Evolutionary conservation across 2,329 filamentous ascomycete species (phyloP).

Genomic region (Cyclaneusma minus): DNA sequence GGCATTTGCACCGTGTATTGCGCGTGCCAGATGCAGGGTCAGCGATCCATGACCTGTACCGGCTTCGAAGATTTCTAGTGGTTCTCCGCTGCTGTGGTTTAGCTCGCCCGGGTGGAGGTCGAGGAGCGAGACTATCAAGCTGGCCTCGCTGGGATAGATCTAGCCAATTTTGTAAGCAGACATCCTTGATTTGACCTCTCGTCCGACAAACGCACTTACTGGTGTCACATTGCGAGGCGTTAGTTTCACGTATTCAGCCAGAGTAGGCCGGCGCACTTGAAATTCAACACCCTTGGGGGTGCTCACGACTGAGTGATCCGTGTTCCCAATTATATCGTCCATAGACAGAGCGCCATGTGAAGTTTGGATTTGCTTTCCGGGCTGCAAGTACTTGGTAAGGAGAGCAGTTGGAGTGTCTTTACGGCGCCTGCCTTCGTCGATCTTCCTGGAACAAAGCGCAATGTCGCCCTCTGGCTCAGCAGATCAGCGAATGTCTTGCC

Average conservation of each 20-base stretch:
- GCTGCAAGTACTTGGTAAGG: constrained; percentile 25
- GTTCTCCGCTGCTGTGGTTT: constrained; percentile 20
- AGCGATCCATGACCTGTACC: constrained; percentile 74
- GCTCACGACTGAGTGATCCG: constrained; percentile 6
- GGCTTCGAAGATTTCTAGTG: constrained; percentile 65
- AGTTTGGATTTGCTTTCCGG: constrained; percentile 18
- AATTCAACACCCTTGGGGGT: constrained; percentile 9
- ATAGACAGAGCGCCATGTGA: constrained; percentile 23
- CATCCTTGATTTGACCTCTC: neutral
- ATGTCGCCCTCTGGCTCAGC: constrained; percentile 14
- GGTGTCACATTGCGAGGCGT: constrained; percentile 61
- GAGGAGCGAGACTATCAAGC: constrained; percentile 58
- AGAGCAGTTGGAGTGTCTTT: constrained; percentile 9
- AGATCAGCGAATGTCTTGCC: constrained; percentile 1
- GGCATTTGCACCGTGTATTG: constrained; percentile 59
- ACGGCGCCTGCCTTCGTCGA: no score
- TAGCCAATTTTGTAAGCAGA: constrained; percentile 16
- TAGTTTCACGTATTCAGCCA: constrained; percentile 58
- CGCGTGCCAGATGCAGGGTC: constrained; percentile 59
- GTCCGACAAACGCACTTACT: constrained; percentile 24
- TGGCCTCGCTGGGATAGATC: constrained; percentile 64
- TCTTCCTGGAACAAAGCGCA: constrained; percentile 13
- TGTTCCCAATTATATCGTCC: constrained; percentile 19
- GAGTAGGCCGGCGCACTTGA: constrained; percentile 42
- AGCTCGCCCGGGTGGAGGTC: constrained; percentile 58